Evolutionary conservation across 768 basidiomycete genomes (phyloP), one percentile per base, ranked within the genome.

Genomic region (Strobilomyces echinocephalus): DNA sequence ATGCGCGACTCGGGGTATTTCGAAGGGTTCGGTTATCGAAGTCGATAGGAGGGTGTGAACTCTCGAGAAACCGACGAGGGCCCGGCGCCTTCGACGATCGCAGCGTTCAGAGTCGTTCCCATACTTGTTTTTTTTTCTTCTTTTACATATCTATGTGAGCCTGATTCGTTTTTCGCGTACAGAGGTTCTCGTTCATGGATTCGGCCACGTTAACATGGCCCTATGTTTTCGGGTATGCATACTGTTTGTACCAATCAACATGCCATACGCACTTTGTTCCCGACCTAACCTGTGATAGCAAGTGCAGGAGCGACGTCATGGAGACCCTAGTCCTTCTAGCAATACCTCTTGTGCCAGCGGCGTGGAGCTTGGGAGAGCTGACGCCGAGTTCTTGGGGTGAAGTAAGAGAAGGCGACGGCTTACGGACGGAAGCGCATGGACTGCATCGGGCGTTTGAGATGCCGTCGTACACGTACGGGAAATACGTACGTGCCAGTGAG

Each of bases 1-100:
- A 80, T 84, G 80, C 77, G 78, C 21, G 78, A 83, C 50, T 79
- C 77, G 8, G 79, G 81, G 3, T 71, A 74, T 55, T 63, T 78
- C 31, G 74, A 73, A 54, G 67, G 66, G 14, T 69, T 67, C 33
- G 67, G 65, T 7, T 69, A 63, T 46, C 59, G 69, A 24, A 20
- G 41, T 46, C 63, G 65, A 39, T 70, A 38, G 59, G 10, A n/a
- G n/a, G n/a, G n/a, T n/a, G n/a, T 5, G 34, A 20, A n/a, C 8
- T 44, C 15, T 10, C 26, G 33, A 18, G n/a, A 4, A 33, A 21
- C 21, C 20, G 24, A 2, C 24, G 16, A 16, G 14, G 53, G 49
- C 30, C 12, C 24, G 24, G 18, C 15, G 20, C 41, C 21, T 38
- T 28, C 8, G 7, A 36, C 9, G 18, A 31, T 36, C 16, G n/a